Conservation (phyloP, 1,284 basidiomycete genomes). For the Melampsora larici-populina region DNA sequence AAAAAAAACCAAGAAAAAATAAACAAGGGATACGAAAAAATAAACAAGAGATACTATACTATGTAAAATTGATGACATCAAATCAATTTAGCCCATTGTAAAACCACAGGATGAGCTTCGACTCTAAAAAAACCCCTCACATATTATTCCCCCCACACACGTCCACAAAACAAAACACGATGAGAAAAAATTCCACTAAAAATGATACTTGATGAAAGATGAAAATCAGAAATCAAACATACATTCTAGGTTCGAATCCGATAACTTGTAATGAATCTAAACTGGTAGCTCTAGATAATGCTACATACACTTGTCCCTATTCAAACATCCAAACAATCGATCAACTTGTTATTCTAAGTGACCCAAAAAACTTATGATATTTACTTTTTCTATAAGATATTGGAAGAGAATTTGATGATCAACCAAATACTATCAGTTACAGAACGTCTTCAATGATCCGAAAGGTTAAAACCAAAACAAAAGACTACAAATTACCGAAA, state of each 20-base stretch:
- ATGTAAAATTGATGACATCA: no score
- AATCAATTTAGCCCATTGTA: not conserved
- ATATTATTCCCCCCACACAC: slow-evolving; percentile 11
- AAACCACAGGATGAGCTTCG: not conserved
- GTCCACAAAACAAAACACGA: not conserved
- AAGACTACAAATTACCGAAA: slow-evolving; percentile 72
- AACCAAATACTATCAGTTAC: not conserved
- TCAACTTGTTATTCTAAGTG: not conserved
- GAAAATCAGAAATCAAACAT: slow-evolving; percentile 7
- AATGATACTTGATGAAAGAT: not conserved
- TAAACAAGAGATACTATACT: no score
- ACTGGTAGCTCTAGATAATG: slow-evolving; percentile 87
- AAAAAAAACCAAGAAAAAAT: no score
- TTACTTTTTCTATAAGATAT: not conserved
- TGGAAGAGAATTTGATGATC: not conserved
- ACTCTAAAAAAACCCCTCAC: not conserved
- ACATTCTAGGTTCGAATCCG: slow-evolving; percentile 75
- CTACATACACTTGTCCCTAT: slow-evolving; percentile 86
- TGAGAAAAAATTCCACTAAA: not conserved
- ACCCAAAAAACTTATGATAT: no score
- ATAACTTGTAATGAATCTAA: slow-evolving; percentile 85
- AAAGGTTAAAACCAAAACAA: not conserved
- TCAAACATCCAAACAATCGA: slow-evolving; percentile 3
- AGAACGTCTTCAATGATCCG: not conserved
- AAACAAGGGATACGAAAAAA: no score